Evolutionary conservation across 257 asterid species (phyloP).

Genomic region (Voacanga thouarsii): DNA sequence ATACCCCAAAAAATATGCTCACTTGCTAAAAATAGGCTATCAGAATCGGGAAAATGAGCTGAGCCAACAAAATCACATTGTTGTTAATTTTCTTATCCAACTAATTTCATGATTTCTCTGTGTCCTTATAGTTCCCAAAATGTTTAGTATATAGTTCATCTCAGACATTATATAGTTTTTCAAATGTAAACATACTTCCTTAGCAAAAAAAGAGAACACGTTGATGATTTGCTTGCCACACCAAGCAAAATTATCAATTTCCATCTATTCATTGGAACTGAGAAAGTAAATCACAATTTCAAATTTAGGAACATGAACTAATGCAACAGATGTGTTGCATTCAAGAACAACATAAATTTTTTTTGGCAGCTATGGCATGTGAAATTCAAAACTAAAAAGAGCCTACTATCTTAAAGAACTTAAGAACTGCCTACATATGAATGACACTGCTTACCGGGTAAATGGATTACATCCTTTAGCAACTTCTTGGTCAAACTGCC

Average conservation of each 20-base stretch:
- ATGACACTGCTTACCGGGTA: slow-evolving; percentile 20
- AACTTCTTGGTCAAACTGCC: slow-evolving; percentile 8
- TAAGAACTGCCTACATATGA: not conserved
- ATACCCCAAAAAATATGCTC: too few relatives aligned
- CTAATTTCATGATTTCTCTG: too few relatives aligned
- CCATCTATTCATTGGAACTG: not conserved
- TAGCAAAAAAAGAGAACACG: too few relatives aligned
- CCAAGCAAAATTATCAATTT: not conserved
- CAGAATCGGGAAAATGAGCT: not conserved
- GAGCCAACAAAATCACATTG: not conserved
- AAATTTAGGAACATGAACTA: not conserved
- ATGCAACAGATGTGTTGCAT: not conserved
- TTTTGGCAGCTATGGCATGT: too few relatives aligned
- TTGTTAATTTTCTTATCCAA: not conserved
- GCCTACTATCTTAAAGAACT: too few relatives aligned
- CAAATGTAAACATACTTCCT: too few relatives aligned
- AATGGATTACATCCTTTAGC: slow-evolving; percentile 22
- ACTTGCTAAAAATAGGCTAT: not conserved
- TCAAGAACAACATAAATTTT: not conserved
- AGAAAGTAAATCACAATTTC: not conserved
- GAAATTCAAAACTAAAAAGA: not conserved
- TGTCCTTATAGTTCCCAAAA: too few relatives aligned
- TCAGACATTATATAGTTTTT: not conserved
- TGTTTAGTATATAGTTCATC: too few relatives aligned
- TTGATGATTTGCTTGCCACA: not conserved